These are phyloP conservation scores for Nitzschia sp. DNA, from an alignment of 108 stramenopile genomes.

Conservation along the genomic window DNA sequence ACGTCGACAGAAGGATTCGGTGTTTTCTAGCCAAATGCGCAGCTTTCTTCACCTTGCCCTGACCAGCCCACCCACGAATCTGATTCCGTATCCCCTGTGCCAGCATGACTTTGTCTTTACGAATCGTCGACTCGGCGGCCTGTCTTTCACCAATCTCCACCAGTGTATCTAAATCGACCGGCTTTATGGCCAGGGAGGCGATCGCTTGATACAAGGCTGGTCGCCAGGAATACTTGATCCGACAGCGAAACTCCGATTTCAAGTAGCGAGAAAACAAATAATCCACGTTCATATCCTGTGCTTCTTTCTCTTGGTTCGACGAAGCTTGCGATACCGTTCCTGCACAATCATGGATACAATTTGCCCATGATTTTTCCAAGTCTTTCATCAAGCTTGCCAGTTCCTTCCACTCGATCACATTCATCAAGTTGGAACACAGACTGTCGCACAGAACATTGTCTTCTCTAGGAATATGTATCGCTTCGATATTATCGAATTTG, in stretches of 20 bases:
- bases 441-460: conserved; percentile 59
- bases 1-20: conserved; percentile 13
- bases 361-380: too few species aligned
- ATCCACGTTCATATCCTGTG: too few species aligned
- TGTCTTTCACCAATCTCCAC: conserved; percentile 21
- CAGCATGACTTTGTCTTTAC: conserved; percentile 1
- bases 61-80: conserved; percentile 17
- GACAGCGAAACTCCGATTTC: not conserved
- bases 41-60: conserved; percentile 17
- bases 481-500: conserved; percentile 20
- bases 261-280: not conserved
- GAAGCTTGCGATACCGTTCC: too few species aligned
- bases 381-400: not conserved
- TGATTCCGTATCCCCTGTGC: conserved; percentile 19
- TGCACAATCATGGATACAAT: too few species aligned
- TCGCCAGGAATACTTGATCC: conserved; percentile 23
- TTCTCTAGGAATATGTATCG: conserved; percentile 52
- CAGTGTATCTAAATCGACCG: conserved; percentile 6
- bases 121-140: conserved; percentile 2
- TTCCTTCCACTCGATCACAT: not conserved
- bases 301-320: too few species aligned
- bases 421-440: conserved; percentile 38
- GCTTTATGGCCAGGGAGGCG: not conserved
- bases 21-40: conserved; percentile 17
- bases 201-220: conserved; percentile 18